phyloP scores from a whole-genome alignment of 768 basidiomycete genomes.

The Pulveroboletus sp. region DNA sequence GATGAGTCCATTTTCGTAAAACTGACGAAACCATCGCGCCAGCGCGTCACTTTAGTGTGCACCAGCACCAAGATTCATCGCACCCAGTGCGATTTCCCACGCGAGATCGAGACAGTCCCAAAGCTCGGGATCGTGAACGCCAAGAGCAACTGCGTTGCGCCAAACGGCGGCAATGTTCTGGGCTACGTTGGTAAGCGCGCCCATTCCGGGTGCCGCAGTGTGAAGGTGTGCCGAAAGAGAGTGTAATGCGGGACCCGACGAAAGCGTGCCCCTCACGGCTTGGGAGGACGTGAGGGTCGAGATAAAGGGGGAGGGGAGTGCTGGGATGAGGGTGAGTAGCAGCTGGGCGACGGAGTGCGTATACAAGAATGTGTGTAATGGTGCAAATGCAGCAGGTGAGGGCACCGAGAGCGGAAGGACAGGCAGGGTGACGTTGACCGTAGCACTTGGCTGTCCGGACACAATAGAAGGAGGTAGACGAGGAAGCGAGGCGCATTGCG shows the following conservation, averaged over 20 bases:
- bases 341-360: constrained; percentile 51
- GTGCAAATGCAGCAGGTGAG: constrained; percentile 55
- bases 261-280: constrained; percentile 38
- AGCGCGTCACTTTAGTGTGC: constrained; percentile 25
- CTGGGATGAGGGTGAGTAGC: constrained; percentile 45
- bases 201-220: constrained; percentile 40
- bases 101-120: constrained; percentile 66
- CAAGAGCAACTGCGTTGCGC: constrained; percentile 68
- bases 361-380: constrained; percentile 64
- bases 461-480: constrained; percentile 41
- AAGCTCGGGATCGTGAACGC: constrained; percentile 58
- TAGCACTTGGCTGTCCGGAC: constrained; percentile 31
- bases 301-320: constrained; percentile 27
- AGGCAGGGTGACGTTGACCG: constrained; percentile 46
- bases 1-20: constrained; percentile 18
- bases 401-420: constrained; percentile 62
- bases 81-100: constrained; percentile 65
- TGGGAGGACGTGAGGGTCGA: constrained; percentile 30
- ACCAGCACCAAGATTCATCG: constrained; percentile 51
- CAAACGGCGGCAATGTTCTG: constrained; percentile 60
- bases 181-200: constrained; percentile 46
- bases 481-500: constrained; percentile 64
- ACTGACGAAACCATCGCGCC: constrained; percentile 17
- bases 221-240: constrained; percentile 52
- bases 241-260: constrained; percentile 51